Percentiles rank a stretch among this genome's conserved stretches.
Evolutionary conservation across 441 rosid genomes (phyloP).

Genomic region (Biscutella laevigata): DNA sequence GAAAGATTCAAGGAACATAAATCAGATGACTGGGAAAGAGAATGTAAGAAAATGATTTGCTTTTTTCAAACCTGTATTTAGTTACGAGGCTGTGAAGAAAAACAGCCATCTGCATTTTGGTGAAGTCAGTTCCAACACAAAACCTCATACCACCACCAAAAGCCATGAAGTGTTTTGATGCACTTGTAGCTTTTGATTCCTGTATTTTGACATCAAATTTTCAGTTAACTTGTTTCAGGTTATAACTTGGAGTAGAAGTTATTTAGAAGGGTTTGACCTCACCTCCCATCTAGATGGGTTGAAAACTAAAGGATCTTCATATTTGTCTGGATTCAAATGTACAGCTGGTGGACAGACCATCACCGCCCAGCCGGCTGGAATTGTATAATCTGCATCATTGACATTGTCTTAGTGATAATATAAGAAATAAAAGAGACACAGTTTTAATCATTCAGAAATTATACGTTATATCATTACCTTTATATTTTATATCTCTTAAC

Average conservation of each 20-base stretch:
- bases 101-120: conserved; percentile 89
- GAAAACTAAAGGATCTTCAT: conserved; percentile 72
- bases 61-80: conserved; percentile 59
- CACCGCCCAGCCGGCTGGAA: conserved; percentile 95
- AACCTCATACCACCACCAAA: conserved; percentile 98
- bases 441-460: not conserved
- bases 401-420: conserved; percentile 12
- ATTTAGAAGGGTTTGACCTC: conserved; percentile 2
- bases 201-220: conserved; percentile 23
- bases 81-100: conserved; percentile 81
- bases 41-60: not conserved
- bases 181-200: conserved; percentile 52
- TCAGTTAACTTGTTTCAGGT: not conserved
- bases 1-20: conserved; percentile 14
- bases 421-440: not conserved
- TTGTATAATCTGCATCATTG: conserved; percentile 56
- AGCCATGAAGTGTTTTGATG: conserved; percentile 87
- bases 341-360: conserved; percentile 99
- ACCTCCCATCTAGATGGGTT: conserved; percentile 68
- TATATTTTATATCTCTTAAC: conserved; percentile 53
- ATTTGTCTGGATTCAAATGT: conserved; percentile 68
- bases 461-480: conserved; percentile 37
- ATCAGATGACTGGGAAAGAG: not conserved
- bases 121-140: conserved; percentile 92
- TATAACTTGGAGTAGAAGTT: conserved; percentile 13